Percentiles rank a stretch among this genome's conserved stretches.
These are phyloP conservation scores for Hordeum vulgare DNA, from an alignment of 176 grass and related monocot species.

Conservation along the genomic window DNA sequence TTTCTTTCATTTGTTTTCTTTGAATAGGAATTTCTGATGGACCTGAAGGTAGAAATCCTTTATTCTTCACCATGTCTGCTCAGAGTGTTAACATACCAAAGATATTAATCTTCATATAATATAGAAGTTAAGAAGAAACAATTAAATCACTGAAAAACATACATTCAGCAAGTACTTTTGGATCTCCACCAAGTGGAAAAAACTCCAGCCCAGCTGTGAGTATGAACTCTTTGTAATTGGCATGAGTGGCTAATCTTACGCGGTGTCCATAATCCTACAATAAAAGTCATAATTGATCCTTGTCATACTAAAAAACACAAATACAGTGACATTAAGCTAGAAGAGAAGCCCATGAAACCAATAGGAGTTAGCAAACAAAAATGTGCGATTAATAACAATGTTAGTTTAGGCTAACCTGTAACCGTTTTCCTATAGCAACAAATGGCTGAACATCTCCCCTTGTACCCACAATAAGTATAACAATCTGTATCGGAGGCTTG, in stretches of 20 bases:
- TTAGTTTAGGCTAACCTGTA: conserved; percentile 58
- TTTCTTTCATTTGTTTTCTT: conserved; percentile 92
- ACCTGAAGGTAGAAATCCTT: conserved; percentile 88
- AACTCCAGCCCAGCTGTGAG: conserved; percentile 86
- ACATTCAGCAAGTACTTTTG: conserved; percentile 95
- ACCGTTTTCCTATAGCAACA: conserved; percentile 90
- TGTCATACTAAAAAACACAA: background rate
- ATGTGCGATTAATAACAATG: background rate
- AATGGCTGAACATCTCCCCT: conserved; percentile 98
- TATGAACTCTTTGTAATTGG: conserved; percentile 95
- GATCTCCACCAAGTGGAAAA: conserved; percentile 90
- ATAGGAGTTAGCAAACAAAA: background rate
- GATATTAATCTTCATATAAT: background rate
- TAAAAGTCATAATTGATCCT: background rate
- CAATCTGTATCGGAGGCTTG: conserved; percentile 84
- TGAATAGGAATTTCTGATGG: conserved; percentile 91
- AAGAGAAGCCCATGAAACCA: conserved; percentile 5
- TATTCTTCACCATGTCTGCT: conserved; percentile 98
- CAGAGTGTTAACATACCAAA: conserved; percentile 12
- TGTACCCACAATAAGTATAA: conserved; percentile 96
- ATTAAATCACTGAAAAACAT: conserved; percentile 1
- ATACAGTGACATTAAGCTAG: background rate
- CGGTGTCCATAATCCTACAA: conserved; percentile 86
- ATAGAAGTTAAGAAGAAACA: background rate
- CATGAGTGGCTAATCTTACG: conserved; percentile 88